A percentile compares a stretch with the other conserved stretches of the same genome.
These are phyloP conservation scores for Quercus robur DNA, from an alignment of 306 rosid genomes.

Conservation along the genomic window DNA sequence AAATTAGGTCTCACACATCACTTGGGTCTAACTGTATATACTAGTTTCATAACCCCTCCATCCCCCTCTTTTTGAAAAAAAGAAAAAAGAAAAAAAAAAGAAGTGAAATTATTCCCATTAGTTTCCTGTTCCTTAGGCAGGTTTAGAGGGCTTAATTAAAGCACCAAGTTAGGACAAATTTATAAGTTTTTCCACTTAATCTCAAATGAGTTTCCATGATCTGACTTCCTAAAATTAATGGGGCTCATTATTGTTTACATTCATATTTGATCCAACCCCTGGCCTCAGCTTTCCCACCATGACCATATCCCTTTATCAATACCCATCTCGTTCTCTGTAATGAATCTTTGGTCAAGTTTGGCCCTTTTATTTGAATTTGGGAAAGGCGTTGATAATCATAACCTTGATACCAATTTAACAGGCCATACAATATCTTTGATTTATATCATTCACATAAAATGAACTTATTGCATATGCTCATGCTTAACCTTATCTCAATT, in stretches of 20 bases:
- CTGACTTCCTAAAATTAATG: not conserved
- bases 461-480: not conserved
- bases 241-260: not conserved
- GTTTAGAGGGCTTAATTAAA: slow-evolving; percentile 9
- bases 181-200: not conserved
- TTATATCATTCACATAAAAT: not conserved
- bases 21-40: not conserved
- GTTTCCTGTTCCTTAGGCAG: not conserved
- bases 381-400: not conserved
- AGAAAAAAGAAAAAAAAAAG: too few relatives aligned
- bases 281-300: not conserved
- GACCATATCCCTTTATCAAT: not conserved
- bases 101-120: not conserved
- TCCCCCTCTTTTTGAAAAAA: too few relatives aligned
- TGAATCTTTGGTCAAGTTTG: not conserved
- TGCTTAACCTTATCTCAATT: not conserved
- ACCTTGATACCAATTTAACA: not conserved
- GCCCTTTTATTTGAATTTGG: not conserved
- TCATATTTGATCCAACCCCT: not conserved
- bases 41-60: not conserved
- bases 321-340: not conserved
- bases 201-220: not conserved
- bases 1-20: not conserved
- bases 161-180: not conserved
- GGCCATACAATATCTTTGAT: not conserved